phyloP scores from a whole-genome alignment of 2,329 filamentous ascomycete species.

The Elsinoe australis region DNA sequence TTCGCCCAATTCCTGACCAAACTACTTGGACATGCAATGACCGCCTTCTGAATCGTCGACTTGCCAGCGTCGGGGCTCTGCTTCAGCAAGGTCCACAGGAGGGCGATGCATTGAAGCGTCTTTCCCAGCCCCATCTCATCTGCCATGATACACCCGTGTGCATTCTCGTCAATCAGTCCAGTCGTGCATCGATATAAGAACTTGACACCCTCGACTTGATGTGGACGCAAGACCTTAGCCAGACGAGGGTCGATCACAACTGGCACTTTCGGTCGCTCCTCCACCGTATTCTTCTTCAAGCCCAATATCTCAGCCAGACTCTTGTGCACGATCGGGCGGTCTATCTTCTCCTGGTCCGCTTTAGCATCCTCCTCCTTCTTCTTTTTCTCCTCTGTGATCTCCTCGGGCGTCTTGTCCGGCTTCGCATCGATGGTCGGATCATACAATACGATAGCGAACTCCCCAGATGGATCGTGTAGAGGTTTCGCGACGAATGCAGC shows the following conservation, averaged over 20 bases:
- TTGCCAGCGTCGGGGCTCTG: constrained; percentile 95
- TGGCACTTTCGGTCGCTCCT: constrained; percentile 78
- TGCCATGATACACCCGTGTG: constrained; percentile 98
- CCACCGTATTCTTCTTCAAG: constrained; percentile 73
- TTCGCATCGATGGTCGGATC: constrained; percentile 91
- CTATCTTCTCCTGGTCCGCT: constrained; percentile 49
- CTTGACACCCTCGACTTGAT: constrained; percentile 97
- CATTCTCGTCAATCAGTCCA: constrained; percentile 87
- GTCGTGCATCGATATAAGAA: constrained; percentile 94
- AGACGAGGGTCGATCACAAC: constrained; percentile 92
- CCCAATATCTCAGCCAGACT: constrained; percentile 91
- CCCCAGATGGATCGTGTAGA: constrained; percentile 86
- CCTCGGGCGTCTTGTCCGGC: constrained; percentile 46
- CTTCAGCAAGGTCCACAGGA: constrained; percentile 94
- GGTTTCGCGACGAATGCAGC: constrained; percentile 80
- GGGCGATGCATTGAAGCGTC: constrained; percentile 90
- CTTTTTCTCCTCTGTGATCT: constrained; percentile 42
- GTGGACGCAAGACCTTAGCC: constrained; percentile 81
- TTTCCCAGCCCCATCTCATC: constrained; percentile 99
- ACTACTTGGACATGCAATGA: constrained; percentile 94
- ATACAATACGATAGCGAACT: constrained; percentile 93
- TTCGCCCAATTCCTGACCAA: constrained; percentile 98
- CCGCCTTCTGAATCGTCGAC: constrained; percentile 86
- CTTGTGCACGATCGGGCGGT: constrained; percentile 82
- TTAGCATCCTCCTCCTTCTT: constrained; percentile 33